Conservation (phyloP, 176 grass and related monocot genomes). For the Bonia amplexicaulis region DNA sequence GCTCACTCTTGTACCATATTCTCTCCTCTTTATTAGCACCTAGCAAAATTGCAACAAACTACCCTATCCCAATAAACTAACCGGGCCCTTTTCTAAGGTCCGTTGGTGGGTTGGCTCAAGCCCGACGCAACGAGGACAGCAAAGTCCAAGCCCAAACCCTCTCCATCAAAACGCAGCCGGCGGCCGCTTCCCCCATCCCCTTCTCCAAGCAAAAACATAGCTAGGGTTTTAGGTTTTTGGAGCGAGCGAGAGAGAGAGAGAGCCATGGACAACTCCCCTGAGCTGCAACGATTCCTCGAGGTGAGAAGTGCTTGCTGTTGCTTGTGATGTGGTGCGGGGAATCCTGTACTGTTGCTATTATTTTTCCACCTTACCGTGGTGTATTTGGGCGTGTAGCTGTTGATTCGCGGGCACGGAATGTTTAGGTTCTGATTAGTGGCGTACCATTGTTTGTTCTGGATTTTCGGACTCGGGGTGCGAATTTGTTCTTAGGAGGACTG, state of each 20-base stretch:
- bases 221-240: constrained; percentile 36
- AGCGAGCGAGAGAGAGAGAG: neutral
- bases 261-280: constrained; percentile 57
- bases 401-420: neutral
- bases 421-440: neutral
- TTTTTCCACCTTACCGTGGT: neutral
- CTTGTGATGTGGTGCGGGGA: neutral
- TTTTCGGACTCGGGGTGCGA: neutral
- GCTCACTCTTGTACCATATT: no score
- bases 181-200: neutral
- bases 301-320: constrained; percentile 17
- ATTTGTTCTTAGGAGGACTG: neutral
- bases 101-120: neutral
- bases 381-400: neutral
- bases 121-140: neutral
- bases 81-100: neutral
- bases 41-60: no score
- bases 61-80: neutral
- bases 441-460: neutral
- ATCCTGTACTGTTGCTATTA: neutral
- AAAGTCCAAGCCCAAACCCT: neutral
- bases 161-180: neutral
- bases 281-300: constrained; percentile 70
- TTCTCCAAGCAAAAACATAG: neutral
- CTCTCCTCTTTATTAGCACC: no score